Evolutionary conservation across 1,284 basidiomycete genomes (phyloP), one percentile per base, ranked within the genome.

Genomic region (Ceratobasidium sp.): DNA sequence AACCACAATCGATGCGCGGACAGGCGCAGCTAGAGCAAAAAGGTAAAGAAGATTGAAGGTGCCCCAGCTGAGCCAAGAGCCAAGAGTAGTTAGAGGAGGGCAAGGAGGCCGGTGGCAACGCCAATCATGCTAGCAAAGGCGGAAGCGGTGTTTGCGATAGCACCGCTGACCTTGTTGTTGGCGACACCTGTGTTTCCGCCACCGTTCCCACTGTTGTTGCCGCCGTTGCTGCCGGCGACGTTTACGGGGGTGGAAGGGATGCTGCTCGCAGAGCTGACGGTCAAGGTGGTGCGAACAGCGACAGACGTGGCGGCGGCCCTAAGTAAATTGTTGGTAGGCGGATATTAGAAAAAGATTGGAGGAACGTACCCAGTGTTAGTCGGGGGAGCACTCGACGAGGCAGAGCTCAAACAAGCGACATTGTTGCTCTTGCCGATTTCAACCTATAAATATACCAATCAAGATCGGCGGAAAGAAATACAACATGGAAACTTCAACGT

Each of bases 381-480:
- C 41, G 57, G 55, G 18, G 73, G 35, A 10, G 38, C 20, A 16
- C 23, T 50, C 18, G 44, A 30, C 68, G 62, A 66, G 4, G 66
- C 48, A 54, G 66, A 48, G 50, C 54, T 68, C 18, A 75, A 62
- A 30, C 73, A 75, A n/a, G 73, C 48, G n/a, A 20, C 59, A 27
- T 66, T 44, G 10, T 66, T 60, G 38, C 62, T 66, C 50, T 57
- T 66, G 48, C 62, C 44, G 38, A 75, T 75, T 55, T 46, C 52
- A 18, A 75, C 52, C 73, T 75, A 54, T 38, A 66, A 65, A 44
- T 16, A 38, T 12, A 16, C 41, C 46, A 35, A 33, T 54, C 14
- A 54, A 23, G 46, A 14, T 55, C 27, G 14, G 44, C 55, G n/a
- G 30, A 16, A 64, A 41, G 23, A 20, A 20, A 44, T 27, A 46